Evolutionary conservation across 2,329 filamentous ascomycete species (phyloP).

Genomic region (Epichloe gansuensis): DNA sequence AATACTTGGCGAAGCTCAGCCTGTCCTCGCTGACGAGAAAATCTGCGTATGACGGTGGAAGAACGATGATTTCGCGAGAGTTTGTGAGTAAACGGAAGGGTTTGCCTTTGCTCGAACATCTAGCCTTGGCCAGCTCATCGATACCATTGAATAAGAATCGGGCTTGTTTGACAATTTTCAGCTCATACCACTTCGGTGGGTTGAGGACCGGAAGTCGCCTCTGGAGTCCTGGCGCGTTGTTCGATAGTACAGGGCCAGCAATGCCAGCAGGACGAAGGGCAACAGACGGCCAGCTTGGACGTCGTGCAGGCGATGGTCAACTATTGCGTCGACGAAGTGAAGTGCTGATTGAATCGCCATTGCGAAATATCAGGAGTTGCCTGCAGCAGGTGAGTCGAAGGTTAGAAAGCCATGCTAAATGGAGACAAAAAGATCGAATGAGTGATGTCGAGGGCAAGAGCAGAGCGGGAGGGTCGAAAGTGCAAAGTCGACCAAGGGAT

Average conservation of each 20-base stretch:
- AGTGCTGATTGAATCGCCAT: neutral
- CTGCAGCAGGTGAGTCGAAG: neutral
- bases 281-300: slow-evolving; percentile 19
- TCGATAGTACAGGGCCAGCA: slow-evolving; percentile 13
- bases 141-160: slow-evolving; percentile 6
- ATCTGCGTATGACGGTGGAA: slow-evolving; percentile 6
- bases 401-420: neutral
- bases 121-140: slow-evolving; percentile 4
- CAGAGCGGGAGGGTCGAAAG: neutral
- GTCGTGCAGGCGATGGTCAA: neutral
- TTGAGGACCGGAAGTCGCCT: slow-evolving; percentile 2
- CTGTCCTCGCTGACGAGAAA: slow-evolving; percentile 3
- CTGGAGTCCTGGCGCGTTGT: neutral
- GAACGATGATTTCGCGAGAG: slow-evolving; percentile 7
- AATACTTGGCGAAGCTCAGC: slow-evolving; percentile 7
- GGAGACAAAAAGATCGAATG: neutral
- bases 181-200: slow-evolving; percentile 6
- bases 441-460: neutral
- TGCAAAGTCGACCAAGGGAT: neutral
- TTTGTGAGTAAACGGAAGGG: slow-evolving; percentile 8
- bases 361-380: neutral
- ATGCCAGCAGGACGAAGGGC: slow-evolving; percentile 40
- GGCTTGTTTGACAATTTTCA: slow-evolving; percentile 5
- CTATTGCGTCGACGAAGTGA: neutral
- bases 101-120: neutral